Evolutionary conservation across 768 basidiomycete genomes (phyloP).

Genomic region (Boletus sp.): DNA sequence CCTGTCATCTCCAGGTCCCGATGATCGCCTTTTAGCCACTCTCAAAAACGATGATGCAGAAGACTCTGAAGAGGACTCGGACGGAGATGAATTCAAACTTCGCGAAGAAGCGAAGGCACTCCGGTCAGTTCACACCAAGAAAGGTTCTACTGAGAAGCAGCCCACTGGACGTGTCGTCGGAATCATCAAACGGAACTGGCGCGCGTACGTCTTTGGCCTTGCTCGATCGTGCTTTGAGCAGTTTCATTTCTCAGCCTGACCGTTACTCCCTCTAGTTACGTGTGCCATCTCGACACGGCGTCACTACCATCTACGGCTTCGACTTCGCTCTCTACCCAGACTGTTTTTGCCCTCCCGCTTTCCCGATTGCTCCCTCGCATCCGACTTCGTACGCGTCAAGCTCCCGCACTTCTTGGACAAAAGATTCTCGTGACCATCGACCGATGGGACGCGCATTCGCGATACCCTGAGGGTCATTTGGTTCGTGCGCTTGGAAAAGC

Average conservation of each 20-base stretch:
- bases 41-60: constrained; percentile 88
- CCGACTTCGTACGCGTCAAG: constrained; percentile 92
- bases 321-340: constrained; percentile 77
- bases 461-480: constrained; percentile 97
- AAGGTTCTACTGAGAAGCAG: constrained; percentile 58
- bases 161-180: constrained; percentile 93
- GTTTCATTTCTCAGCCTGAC: neutral
- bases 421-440: constrained; percentile 97
- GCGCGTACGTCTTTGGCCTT: constrained; percentile 60
- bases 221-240: neutral
- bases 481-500: constrained; percentile 88
- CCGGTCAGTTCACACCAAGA: constrained; percentile 26
- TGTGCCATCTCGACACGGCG: constrained; percentile 91
- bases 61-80: constrained; percentile 61
- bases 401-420: constrained; percentile 80
- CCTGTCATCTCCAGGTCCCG: neutral
- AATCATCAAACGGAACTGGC: constrained; percentile 92
- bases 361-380: constrained; percentile 91
- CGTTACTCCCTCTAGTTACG: constrained; percentile 53
- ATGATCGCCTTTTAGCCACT: constrained; percentile 48
- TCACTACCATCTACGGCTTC: constrained; percentile 77
- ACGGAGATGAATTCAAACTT: constrained; percentile 36
- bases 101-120: constrained; percentile 44
- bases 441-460: constrained; percentile 80
- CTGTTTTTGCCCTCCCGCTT: constrained; percentile 92